Base-by-base conservation (phyloP, 768 basidiomycete species). In the Kwoniella dendrophila region DNA sequence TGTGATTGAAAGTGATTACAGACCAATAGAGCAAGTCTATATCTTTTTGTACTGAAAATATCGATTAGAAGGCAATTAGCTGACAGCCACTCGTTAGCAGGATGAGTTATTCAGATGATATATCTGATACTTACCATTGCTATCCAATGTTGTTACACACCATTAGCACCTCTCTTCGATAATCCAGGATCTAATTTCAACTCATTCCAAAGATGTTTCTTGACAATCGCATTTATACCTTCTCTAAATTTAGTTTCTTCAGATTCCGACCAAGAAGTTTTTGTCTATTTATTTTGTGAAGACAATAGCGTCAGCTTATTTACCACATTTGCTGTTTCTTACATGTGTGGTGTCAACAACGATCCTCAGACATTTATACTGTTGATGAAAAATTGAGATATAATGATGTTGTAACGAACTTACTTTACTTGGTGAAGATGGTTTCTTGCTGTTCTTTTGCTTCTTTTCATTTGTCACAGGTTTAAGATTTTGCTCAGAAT, bases 181-280 rank as follows among this genome's bases (percentile, higher is more conserved):
- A 66, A 16, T 29, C 54, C 56, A 24, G 32, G 34, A 60, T 58
- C 56, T 16, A 16, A 41, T 36, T 66, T 66, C 29, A 66, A 16
- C 43, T 62, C 65, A 30, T 27, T 40, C 65, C 60, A 66, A 5
- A 62, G 49, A 62, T 66, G 47, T 30, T 54, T 45, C 40, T 62
- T 62, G 14, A 54, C 65, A 20, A 62, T 51, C 2, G n/a, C 45
- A 27, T 66, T 60, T 32, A 66, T 56, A 14, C 48, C 59, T 20
- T 43, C 49, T 5, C 45, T 41, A 45, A 66, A 66, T 22, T 24
- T 30, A 1, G n/a, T 8, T 49, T 66, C 65, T 52, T 66, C 65
- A 4, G 43, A 30, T 1, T 18, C 24, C 3, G 60, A 40, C 49
- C 60, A 62, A 3, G 41, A 40, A 14, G 62, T 66, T 45, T 62